These are phyloP conservation scores for Amanita inopinata DNA, from an alignment of 768 basidiomycete species.

Conservation along the genomic window DNA sequence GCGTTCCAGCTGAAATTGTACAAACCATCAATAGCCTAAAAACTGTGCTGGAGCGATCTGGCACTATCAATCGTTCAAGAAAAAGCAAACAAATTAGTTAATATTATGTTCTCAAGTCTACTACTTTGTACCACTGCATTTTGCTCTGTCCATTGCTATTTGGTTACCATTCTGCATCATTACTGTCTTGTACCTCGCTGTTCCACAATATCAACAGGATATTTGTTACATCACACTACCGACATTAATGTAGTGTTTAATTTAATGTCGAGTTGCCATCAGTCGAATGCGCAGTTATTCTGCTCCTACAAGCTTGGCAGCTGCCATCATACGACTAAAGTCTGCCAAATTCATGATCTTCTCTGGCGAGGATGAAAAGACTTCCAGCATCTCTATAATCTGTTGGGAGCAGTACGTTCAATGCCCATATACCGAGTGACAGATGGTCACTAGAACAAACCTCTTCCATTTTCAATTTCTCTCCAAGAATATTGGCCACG, in stretches of 20 bases:
- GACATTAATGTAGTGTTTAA: too few species aligned
- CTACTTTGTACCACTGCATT: background rate
- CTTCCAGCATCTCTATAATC: slow-evolving; percentile 76
- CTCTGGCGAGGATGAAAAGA: slow-evolving; percentile 62
- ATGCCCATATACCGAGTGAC: too few species aligned
- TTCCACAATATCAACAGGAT: background rate
- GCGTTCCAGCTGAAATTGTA: slow-evolving; percentile 58
- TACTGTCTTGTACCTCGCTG: background rate
- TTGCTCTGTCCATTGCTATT: background rate
- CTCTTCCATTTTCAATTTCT: slow-evolving; percentile 68
- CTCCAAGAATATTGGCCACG: slow-evolving; percentile 53
- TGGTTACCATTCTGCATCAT: background rate
- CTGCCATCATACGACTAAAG: slow-evolving; percentile 69
- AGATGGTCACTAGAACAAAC: too few species aligned
- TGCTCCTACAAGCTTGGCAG: slow-evolving; percentile 46
- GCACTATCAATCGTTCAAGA: slow-evolving; percentile 51
- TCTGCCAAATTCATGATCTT: slow-evolving; percentile 58
- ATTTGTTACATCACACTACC: too few species aligned
- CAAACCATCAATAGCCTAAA: slow-evolving; percentile 61
- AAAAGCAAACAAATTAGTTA: slow-evolving; percentile 51
- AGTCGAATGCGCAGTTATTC: too few species aligned
- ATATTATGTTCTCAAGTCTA: slow-evolving; percentile 7
- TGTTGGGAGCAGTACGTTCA: slow-evolving; percentile 16
- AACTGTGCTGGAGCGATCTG: slow-evolving; percentile 50
- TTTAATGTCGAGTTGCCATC: too few species aligned